phyloP scores from a whole-genome alignment of 192 early-diverging fungal species.

The Umbelopsis sp. region DNA sequence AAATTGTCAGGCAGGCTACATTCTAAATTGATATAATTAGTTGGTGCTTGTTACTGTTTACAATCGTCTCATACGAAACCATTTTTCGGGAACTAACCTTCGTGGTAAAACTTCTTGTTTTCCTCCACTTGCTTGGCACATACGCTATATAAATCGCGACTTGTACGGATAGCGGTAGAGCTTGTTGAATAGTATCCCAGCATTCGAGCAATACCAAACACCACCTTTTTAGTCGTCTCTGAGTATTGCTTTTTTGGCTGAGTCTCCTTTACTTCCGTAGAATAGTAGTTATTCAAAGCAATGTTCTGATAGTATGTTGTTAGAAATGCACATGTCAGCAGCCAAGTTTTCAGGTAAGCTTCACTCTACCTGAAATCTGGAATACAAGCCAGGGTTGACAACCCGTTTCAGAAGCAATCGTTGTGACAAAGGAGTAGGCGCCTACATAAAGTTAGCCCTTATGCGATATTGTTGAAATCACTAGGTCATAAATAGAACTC shows the following conservation, averaged over 20 bases:
- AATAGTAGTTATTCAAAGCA: neutral
- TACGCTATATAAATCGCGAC: slow-evolving; percentile 49
- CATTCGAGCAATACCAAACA: slow-evolving; percentile 45
- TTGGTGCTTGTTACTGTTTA: neutral
- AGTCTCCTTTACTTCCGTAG: neutral
- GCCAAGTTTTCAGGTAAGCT: neutral
- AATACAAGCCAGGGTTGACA: neutral
- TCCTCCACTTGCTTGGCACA: slow-evolving; percentile 49
- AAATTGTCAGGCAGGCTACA: slow-evolving; percentile 82
- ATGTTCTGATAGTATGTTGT: neutral
- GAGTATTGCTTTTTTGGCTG: slow-evolving; percentile 27
- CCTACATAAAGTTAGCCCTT: neutral
- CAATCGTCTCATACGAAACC: neutral
- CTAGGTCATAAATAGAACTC: neutral
- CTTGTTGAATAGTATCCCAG: slow-evolving; percentile 55
- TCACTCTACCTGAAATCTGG: neutral
- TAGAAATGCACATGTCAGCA: neutral
- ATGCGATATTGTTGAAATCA: neutral
- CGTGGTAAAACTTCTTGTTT: slow-evolving; percentile 50
- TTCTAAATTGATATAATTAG: slow-evolving; percentile 28
- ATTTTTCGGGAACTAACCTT: slow-evolving; percentile 31
- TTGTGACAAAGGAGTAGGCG: neutral
- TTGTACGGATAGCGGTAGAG: slow-evolving; percentile 53
- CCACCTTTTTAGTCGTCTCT: slow-evolving; percentile 38
- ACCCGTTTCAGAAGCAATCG: neutral